Percentiles rank a stretch among this genome's conserved stretches.
Conservation (phyloP, 441 rosid species). For the Brassica hybrid region DNA sequence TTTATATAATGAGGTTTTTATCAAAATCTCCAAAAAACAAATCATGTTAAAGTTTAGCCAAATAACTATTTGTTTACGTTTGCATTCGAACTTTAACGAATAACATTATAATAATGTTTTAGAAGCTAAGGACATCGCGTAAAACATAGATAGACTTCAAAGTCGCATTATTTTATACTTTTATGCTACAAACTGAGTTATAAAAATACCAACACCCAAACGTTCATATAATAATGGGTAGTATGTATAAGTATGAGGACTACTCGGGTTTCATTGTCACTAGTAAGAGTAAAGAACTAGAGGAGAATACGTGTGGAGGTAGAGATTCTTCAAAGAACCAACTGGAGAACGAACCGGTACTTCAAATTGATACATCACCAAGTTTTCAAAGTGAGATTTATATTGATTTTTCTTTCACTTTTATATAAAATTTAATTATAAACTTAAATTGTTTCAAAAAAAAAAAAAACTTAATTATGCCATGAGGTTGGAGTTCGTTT, state of each 20-base stretch:
- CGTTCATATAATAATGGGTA: not conserved
- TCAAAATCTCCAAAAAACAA: not conserved
- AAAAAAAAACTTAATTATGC: not conserved
- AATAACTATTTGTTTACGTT: not conserved
- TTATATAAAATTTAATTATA: not conserved
- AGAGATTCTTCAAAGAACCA: not conserved
- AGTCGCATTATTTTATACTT: not conserved
- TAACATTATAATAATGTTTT: not conserved
- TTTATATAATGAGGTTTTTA: not conserved
- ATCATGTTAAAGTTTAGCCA: not conserved
- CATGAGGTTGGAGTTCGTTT: not conserved
- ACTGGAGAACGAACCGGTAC: not conserved
- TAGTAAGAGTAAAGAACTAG: not conserved
- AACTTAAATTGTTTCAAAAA: not conserved
- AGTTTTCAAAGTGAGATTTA: not conserved
- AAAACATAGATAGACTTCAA: not conserved
- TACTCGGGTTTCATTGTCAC: not conserved
- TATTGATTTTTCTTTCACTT: not conserved
- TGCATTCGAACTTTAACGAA: not conserved
- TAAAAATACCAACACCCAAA: not conserved
- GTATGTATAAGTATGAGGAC: not conserved
- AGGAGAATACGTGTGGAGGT: not conserved
- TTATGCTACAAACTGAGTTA: not conserved
- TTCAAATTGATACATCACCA: not conserved
- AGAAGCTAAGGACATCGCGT: not conserved